These are phyloP conservation scores for Trametes sp. DNA, from an alignment of 1,284 basidiomycete genomes.

Conservation along the genomic window DNA sequence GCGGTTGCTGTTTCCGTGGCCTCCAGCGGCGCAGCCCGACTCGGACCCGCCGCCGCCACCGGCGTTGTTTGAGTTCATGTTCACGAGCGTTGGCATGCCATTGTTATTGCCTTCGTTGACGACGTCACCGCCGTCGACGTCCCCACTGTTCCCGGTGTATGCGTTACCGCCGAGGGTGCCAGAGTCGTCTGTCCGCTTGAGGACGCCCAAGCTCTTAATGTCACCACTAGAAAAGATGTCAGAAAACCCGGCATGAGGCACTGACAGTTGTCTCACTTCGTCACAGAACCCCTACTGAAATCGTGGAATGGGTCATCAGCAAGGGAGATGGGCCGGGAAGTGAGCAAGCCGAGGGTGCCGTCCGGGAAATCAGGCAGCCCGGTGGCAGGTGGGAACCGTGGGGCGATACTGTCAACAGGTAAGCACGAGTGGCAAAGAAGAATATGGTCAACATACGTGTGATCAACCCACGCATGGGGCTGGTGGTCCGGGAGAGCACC, in stretches of 20 bases:
- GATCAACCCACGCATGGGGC: slow-evolving; percentile 8
- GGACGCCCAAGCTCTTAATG: neutral
- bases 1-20: slow-evolving; percentile 32
- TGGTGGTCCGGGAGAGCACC: slow-evolving; percentile 19
- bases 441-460: slow-evolving; percentile 10
- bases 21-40: slow-evolving; percentile 39
- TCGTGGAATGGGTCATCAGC: no score
- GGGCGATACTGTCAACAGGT: slow-evolving; percentile 13
- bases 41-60: slow-evolving; percentile 39
- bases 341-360: no score
- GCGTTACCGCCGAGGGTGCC: slow-evolving; percentile 41
- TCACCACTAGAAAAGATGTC: neutral
- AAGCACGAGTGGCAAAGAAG: neutral
- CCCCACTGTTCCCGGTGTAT: slow-evolving; percentile 37
- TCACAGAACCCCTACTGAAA: slow-evolving; percentile 24
- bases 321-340: no score
- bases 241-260: neutral
- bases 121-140: slow-evolving; percentile 39
- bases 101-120: slow-evolving; percentile 35
- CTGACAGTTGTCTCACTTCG: slow-evolving; percentile 3
- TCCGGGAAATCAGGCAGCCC: no score
- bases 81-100: slow-evolving; percentile 41
- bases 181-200: slow-evolving; percentile 36
- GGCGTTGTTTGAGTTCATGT: slow-evolving; percentile 45
- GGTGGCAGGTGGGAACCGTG: no score